Evolutionary conservation across 2,329 filamentous ascomycete genomes (phyloP).

Genomic region (Grosmannia penicillata): DNA sequence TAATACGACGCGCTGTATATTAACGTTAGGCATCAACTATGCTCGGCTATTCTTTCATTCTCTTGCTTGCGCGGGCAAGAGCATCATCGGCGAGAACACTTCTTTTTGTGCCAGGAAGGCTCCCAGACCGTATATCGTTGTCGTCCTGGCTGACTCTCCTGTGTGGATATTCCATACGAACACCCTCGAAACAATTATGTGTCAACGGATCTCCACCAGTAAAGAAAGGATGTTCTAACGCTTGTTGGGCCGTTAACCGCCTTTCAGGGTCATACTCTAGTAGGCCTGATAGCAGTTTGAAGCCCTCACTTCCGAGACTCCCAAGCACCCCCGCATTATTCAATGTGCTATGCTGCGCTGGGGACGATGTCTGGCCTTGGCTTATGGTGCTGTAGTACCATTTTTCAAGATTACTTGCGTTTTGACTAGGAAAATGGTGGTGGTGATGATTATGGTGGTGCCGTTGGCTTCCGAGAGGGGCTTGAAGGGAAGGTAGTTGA

Average conservation of each 20-base stretch:
- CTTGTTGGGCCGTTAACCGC: conserved; percentile 73
- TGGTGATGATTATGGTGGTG: conserved; percentile 4
- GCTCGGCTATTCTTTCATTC: conserved; percentile 36
- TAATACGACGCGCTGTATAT: no score
- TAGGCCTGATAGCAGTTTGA: conserved; percentile 65
- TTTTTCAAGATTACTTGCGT: conserved; percentile 51
- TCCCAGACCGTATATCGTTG: conserved; percentile 85
- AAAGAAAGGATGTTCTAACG: conserved; percentile 87
- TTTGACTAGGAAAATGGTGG: conserved; percentile 11
- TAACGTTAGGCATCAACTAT: neutral
- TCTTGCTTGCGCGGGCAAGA: conserved; percentile 47
- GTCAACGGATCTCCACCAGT: conserved; percentile 56
- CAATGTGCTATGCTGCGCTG: conserved; percentile 30
- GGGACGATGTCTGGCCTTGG: conserved; percentile 25
- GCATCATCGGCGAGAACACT: conserved; percentile 72
- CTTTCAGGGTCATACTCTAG: conserved; percentile 89
- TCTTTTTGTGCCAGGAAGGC: conserved; percentile 79
- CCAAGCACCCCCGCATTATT: conserved; percentile 24
- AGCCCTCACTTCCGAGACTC: conserved; percentile 60
- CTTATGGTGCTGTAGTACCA: conserved; percentile 65
- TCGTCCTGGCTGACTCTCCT: conserved; percentile 86
- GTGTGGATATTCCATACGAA: conserved; percentile 78
- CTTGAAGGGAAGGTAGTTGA: conserved; percentile 46
- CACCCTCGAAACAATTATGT: conserved; percentile 79
- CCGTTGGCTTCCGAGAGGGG: conserved; percentile 24